Percentiles rank a stretch among this genome's conserved stretches.
Evolutionary conservation across 2,329 filamentous ascomycete species (phyloP).

Genomic region (Exserohilum turcica): DNA sequence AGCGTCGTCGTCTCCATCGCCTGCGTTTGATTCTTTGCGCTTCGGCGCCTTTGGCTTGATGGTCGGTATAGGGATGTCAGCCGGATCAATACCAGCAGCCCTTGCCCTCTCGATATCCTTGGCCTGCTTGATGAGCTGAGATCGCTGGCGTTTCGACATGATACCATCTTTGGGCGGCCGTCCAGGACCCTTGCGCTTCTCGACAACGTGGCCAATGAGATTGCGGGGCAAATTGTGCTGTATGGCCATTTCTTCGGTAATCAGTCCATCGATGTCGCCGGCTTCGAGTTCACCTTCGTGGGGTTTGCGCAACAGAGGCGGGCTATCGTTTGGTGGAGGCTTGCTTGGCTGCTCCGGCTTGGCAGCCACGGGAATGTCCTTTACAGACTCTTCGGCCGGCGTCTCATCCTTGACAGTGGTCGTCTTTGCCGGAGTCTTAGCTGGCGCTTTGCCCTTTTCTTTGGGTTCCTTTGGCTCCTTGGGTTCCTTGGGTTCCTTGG

Average conservation of each 20-base stretch:
- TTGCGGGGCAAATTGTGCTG: slow-evolving; percentile 48
- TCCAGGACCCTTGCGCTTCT: slow-evolving; percentile 75
- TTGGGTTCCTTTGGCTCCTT: slow-evolving; percentile 27
- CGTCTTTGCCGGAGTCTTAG: slow-evolving; percentile 32
- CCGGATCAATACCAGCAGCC: slow-evolving; percentile 46
- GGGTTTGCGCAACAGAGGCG: slow-evolving; percentile 34
- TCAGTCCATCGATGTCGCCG: slow-evolving; percentile 40
- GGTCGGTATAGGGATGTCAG: slow-evolving; percentile 41
- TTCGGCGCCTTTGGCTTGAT: slow-evolving; percentile 44
- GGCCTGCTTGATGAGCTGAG: slow-evolving; percentile 65
- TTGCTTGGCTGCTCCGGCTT: slow-evolving; percentile 33
- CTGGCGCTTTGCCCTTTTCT: slow-evolving; percentile 31
- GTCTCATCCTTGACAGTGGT: slow-evolving; percentile 35
- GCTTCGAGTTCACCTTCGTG: slow-evolving; percentile 39
- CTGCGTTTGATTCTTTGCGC: slow-evolving; percentile 47
- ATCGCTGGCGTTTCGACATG: slow-evolving; percentile 78
- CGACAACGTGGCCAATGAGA: slow-evolving; percentile 53
- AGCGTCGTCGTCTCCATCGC: slow-evolving; percentile 43
- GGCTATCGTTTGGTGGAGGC: slow-evolving; percentile 35
- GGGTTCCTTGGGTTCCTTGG: slow-evolving; percentile 25
- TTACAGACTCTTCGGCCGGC: slow-evolving; percentile 30
- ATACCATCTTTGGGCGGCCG: slow-evolving; percentile 81
- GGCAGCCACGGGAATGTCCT: slow-evolving; percentile 33
- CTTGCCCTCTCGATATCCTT: slow-evolving; percentile 54
- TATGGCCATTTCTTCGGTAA: slow-evolving; percentile 47